These are phyloP conservation scores for Phytopythium mirpurense DNA, from an alignment of 352 stramenopile genomes.

Conservation along the genomic window DNA sequence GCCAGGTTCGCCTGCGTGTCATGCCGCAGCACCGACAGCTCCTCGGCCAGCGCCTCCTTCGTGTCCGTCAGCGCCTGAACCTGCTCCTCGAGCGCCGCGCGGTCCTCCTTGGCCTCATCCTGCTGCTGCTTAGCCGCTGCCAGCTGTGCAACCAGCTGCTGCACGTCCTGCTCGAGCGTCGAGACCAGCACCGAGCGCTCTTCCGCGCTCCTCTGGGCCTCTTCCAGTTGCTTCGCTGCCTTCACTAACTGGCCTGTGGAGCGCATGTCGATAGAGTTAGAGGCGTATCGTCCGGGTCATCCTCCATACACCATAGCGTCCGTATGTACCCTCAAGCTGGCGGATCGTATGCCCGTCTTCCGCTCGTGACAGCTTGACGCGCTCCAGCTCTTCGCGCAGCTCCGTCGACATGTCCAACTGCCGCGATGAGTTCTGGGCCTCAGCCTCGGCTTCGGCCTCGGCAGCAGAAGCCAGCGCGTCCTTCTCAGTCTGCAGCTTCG, in stretches of 20 bases:
- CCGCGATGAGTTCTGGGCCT: neutral
- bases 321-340: slow-evolving; percentile 29
- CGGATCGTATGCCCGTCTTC: slow-evolving; percentile 39
- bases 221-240: slow-evolving; percentile 17
- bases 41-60: slow-evolving; percentile 33
- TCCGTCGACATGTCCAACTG: slow-evolving; percentile 16
- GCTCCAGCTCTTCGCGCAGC: slow-evolving; percentile 49
- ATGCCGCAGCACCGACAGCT: slow-evolving; percentile 28
- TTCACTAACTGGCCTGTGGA: slow-evolving; percentile 4
- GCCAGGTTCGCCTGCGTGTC: slow-evolving; percentile 37
- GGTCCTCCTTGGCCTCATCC: slow-evolving; percentile 23
- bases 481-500: slow-evolving; percentile 9
- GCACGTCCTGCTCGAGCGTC: slow-evolving; percentile 28
- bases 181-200: slow-evolving; percentile 19
- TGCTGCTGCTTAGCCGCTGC: slow-evolving; percentile 21
- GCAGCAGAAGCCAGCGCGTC: slow-evolving; percentile 3
- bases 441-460: neutral
- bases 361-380: slow-evolving; percentile 47
- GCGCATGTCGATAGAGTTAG: too few relatives aligned
- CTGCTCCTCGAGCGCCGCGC: slow-evolving; percentile 25
- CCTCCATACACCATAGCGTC: too few relatives aligned
- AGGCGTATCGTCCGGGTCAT: too few relatives aligned
- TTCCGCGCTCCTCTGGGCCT: slow-evolving; percentile 17
- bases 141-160: slow-evolving; percentile 27
- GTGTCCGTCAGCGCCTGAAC: slow-evolving; percentile 18